phyloP scores from a whole-genome alignment of 805 yeast species.

The Sugiyamaella floridensis region DNA sequence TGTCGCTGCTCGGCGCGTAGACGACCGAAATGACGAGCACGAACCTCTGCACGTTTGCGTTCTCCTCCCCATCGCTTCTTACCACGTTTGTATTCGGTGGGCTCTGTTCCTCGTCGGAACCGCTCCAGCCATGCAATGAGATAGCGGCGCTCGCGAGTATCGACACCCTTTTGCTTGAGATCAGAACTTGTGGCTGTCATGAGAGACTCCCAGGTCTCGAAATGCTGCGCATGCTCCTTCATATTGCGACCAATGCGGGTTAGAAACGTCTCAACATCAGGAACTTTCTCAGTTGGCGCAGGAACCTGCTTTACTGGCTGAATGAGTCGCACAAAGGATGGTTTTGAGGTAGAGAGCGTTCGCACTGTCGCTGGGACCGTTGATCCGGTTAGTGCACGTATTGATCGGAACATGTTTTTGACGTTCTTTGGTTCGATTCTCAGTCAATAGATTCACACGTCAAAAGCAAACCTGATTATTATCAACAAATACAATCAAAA shows the following conservation, averaged over 20 bases:
- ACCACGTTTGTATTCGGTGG: slow-evolving; percentile 55
- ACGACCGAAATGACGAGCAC: slow-evolving; percentile 40
- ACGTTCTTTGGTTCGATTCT: neutral
- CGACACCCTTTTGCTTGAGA: slow-evolving; percentile 73
- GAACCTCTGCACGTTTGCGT: slow-evolving; percentile 60
- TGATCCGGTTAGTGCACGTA: neutral
- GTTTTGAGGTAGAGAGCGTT: neutral
- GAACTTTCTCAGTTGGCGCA: slow-evolving; percentile 45
- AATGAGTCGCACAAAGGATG: neutral
- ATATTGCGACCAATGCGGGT: slow-evolving; percentile 71
- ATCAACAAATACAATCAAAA: no score
- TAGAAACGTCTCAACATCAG: slow-evolving; percentile 70
- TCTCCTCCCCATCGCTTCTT: slow-evolving; percentile 84
- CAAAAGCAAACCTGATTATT: no score
- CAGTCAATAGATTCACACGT: no score
- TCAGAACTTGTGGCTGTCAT: slow-evolving; percentile 47
- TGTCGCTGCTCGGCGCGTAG: slow-evolving; percentile 25
- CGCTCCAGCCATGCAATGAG: slow-evolving; percentile 67
- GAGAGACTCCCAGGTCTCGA: slow-evolving; percentile 69
- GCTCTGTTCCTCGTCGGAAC: slow-evolving; percentile 49
- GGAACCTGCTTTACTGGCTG: slow-evolving; percentile 30
- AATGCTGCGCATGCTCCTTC: slow-evolving; percentile 56
- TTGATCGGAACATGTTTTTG: neutral
- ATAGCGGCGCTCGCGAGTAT: slow-evolving; percentile 56
- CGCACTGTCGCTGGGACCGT: neutral